Base-by-base conservation (phyloP, 2,329 filamentous ascomycete genomes). In the Polytolypa hystricis region DNA sequence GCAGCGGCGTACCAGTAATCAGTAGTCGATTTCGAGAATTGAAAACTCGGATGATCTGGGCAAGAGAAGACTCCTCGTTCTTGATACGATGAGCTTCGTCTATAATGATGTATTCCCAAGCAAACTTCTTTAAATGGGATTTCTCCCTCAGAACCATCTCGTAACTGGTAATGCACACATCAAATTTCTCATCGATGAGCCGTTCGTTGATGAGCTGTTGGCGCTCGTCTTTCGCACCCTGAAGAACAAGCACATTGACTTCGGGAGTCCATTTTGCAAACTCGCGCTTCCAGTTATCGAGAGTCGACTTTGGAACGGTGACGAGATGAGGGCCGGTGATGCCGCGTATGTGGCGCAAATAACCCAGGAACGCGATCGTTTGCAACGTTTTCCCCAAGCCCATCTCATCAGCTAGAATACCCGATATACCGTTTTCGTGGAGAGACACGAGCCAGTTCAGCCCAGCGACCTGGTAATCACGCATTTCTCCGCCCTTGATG, bases 81-180 rank as follows among this genome's bases (percentile, higher is more conserved):
- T 98, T 98, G 73, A 98, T 98, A 42, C 91, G 85, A 61, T 98
- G 91, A 2, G 91, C 80, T 64, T 98, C 91, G 52, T 98, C 91
- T 46, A 98, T 94, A 49, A 98, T 94, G 60, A 98, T 98, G 62
- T 98, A 98, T 59, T 98, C 89, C 91, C 91, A 98, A 0, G 91
- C 87, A 58, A 98, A 93, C 60, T 96, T 96, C 66, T 91, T 94
- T 47, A 98, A 62, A 49, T 94, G 85, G 1, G 83, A 71, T 66
- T 98, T 96, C 57, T 98, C 91, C 40, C 91, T 78, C 9, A 98
- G 70, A 41, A 98, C 86, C 89, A 98, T 96, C 60, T 98, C 91
- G 64, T 98, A 98, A 58, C 87, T 95, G 10, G 91, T 98, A 56
- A 98, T 84, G 64, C 89, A 95, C 12, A 96, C 89, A 52, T 98